Percentiles rank a stretch among this genome's conserved stretches.
Conservation (phyloP, 2,329 filamentous ascomycete species). For the Trichoderma arundinaceum region DNA sequence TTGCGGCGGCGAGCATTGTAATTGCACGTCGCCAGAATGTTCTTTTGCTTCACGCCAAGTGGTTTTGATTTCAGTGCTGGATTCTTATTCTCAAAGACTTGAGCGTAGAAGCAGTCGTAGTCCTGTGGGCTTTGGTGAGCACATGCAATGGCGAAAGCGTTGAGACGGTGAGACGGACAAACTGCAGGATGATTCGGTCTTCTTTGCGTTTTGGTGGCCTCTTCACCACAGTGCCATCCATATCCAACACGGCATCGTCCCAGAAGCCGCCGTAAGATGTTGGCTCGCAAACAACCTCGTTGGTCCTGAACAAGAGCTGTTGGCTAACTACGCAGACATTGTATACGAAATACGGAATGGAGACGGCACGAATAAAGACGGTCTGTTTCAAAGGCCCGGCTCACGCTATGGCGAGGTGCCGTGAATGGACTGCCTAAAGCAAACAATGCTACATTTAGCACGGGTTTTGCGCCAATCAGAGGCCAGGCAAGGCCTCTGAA, state of each 20-base stretch:
- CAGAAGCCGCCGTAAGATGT: background rate
- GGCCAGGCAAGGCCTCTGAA: background rate
- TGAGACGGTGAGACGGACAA: slow-evolving; percentile 60
- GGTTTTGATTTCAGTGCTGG: slow-evolving; percentile 74
- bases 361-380: background rate
- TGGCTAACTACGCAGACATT: background rate
- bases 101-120: slow-evolving; percentile 94
- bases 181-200: slow-evolving; percentile 76
- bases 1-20: slow-evolving; percentile 81
- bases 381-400: too few species aligned
- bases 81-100: slow-evolving; percentile 82
- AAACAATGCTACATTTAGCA: background rate
- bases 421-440: background rate
- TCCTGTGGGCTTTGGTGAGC: slow-evolving; percentile 54
- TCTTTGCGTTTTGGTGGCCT: slow-evolving; percentile 58
- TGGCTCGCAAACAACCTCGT: background rate
- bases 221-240: slow-evolving; percentile 31
- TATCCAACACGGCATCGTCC: background rate
- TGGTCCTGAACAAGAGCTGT: slow-evolving; percentile 2
- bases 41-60: slow-evolving; percentile 88
- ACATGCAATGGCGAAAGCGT: background rate
- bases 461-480: background rate
- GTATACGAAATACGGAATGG: background rate
- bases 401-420: background rate
- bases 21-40: slow-evolving; percentile 91